A percentile compares a stretch with the other conserved stretches of the same genome.
phyloP scores from a whole-genome alignment of 108 stramenopile species.

The Epithemia pelagica region DNA sequence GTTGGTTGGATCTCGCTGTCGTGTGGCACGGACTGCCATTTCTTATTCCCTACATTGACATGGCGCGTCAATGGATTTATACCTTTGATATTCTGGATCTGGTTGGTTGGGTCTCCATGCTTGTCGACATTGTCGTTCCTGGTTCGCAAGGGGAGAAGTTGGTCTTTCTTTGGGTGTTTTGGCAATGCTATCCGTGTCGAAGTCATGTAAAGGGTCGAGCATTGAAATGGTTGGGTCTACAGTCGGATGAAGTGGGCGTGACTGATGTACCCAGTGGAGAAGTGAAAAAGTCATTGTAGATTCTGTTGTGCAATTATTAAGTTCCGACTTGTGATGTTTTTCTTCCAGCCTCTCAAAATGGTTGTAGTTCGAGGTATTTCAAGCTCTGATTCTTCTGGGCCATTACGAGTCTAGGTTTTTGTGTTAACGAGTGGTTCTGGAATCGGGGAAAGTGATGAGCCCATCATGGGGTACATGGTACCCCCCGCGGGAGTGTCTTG shows the following conservation, averaged over 20 bases:
- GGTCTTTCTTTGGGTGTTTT: neutral
- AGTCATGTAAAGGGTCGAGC: neutral
- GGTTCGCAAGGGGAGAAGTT: neutral
- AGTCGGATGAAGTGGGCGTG: constrained; percentile 1
- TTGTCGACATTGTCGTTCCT: neutral
- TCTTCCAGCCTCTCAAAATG: no score
- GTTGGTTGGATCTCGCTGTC: constrained; percentile 1
- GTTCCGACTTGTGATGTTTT: no score
- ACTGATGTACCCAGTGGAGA: no score
- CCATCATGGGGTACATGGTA: no score
- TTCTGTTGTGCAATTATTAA: no score
- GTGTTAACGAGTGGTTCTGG: no score
- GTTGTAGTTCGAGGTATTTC: no score
- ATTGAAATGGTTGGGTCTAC: neutral
- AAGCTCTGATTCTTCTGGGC: no score
- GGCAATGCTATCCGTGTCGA: neutral
- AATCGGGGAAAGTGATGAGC: no score
- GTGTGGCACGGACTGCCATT: neutral
- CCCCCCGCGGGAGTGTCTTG: no score
- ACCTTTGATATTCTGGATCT: neutral
- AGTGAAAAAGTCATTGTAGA: no score
- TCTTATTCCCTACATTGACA: neutral
- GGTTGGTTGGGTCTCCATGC: neutral
- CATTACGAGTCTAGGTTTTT: no score
- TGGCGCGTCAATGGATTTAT: neutral